Conservation (phyloP, 345 rosid genomes). For the Laguncularia racemosa region DNA sequence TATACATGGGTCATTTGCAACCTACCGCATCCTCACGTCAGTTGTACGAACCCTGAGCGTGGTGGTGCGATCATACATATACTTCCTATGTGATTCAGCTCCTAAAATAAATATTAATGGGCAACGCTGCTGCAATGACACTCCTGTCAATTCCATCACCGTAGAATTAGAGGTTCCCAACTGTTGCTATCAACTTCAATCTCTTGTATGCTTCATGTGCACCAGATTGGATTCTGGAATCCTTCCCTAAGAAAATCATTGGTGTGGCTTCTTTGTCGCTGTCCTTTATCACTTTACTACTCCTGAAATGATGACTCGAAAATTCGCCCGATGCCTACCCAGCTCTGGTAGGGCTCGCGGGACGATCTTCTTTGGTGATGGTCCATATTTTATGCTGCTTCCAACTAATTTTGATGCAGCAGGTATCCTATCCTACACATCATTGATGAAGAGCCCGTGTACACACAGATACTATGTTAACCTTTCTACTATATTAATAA, state of each 20-base stretch:
- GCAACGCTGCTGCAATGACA: neutral
- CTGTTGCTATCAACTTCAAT: neutral
- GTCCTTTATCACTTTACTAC: neutral
- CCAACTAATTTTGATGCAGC: slow-evolving; percentile 4
- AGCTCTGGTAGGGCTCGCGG: neutral
- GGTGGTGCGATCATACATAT: neutral
- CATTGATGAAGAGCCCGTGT: neutral
- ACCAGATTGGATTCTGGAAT: slow-evolving; percentile 1
- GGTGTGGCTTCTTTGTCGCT: slow-evolving; percentile 4
- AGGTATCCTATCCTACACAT: neutral
- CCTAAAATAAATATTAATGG: neutral
- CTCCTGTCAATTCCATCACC: neutral
- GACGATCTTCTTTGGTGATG: slow-evolving; percentile 2
- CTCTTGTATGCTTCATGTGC: neutral
- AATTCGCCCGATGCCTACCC: slow-evolving; percentile 5
- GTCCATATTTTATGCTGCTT: slow-evolving; percentile 2
- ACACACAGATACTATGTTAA: slow-evolving; percentile 1
- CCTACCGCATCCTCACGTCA: neutral
- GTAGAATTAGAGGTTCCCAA: neutral
- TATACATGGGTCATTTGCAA: neutral
- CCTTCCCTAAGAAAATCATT: neutral
- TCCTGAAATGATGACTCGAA: neutral
- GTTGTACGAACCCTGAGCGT: neutral
- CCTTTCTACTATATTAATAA: neutral
- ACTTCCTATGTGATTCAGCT: neutral